These are phyloP conservation scores for Sphagnum contortum DNA, from an alignment of 225 moss, liverwort and hornwort species.

Conservation along the genomic window DNA sequence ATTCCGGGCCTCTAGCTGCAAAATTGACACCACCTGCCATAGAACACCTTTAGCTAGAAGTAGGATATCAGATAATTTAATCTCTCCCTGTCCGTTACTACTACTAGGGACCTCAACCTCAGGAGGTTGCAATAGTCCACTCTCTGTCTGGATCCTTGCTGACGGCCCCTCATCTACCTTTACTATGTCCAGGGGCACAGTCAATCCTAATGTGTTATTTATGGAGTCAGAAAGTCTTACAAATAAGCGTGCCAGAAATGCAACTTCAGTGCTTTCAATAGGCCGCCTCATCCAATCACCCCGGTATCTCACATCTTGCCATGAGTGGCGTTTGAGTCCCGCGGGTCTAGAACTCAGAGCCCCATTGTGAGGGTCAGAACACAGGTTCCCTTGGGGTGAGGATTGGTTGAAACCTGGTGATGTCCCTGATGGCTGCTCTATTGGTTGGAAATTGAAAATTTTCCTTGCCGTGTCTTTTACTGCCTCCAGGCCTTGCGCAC, in stretches of 20 bases:
- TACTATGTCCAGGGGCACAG: constrained; percentile 7
- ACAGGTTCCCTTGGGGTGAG: too few species aligned
- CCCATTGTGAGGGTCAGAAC: constrained; percentile 1
- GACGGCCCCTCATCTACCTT: constrained; percentile 12
- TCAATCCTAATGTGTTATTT: constrained; percentile 35
- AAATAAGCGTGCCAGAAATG: constrained; percentile 38
- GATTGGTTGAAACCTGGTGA: constrained; percentile 4
- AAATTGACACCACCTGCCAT: constrained; percentile 23
- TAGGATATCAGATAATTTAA: constrained; percentile 31
- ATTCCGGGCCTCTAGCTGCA: constrained; percentile 39
- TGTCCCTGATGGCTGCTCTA: constrained; percentile 19
- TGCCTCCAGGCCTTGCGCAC: constrained; percentile 42
- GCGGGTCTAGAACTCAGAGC: constrained; percentile 15
- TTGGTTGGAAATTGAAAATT: constrained; percentile 32
- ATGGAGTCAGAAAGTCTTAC: constrained; percentile 42
- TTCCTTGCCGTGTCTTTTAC: constrained; percentile 49
- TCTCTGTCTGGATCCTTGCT: constrained; percentile 6
- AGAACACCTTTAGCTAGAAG: constrained; percentile 28
- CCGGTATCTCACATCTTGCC: constrained; percentile 57
- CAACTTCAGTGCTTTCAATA: constrained; percentile 51
- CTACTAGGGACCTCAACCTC: constrained; percentile 41
- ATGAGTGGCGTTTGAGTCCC: constrained; percentile 60
- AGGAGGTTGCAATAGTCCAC: constrained; percentile 18
- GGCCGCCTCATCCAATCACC: constrained; percentile 69
- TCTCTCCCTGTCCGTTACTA: constrained; percentile 31